phyloP scores from a whole-genome alignment of 2,329 filamentous ascomycete species.

The Nigrospora sphaerica region DNA sequence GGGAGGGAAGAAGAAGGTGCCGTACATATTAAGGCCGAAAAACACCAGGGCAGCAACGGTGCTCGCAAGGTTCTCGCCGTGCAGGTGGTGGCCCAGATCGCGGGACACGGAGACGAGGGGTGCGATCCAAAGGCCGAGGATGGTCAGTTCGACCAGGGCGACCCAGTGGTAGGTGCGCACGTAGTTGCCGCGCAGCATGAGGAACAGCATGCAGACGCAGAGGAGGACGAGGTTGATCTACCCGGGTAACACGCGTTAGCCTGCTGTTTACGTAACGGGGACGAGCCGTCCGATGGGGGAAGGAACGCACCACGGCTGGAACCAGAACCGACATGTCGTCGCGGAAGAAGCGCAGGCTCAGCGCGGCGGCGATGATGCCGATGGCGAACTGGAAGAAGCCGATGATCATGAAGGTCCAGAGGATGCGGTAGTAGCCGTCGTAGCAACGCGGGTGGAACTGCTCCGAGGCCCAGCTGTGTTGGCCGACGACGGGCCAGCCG shows the following conservation, averaged over 20 bases:
- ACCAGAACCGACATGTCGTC: conserved; percentile 14
- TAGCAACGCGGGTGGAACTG: conserved; percentile 35
- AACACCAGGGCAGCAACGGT: conserved; percentile 25
- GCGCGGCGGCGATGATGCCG: conserved; percentile 24
- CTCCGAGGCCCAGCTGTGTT: conserved; percentile 22
- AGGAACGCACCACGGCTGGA: conserved; percentile 25
- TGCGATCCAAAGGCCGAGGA: conserved; percentile 24
- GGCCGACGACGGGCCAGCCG: conserved; percentile 27
- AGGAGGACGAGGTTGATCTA: conserved; percentile 29
- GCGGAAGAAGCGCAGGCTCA: conserved; percentile 31
- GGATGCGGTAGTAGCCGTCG: conserved; percentile 25
- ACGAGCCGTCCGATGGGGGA: no score
- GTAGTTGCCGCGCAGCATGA: conserved; percentile 23
- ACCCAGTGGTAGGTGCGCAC: conserved; percentile 32
- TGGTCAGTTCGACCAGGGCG: conserved; percentile 27
- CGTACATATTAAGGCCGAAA: conserved; percentile 30
- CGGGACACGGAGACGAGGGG: conserved; percentile 17
- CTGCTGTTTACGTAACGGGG: no score
- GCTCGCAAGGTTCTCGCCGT: conserved; percentile 5
- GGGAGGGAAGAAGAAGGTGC: conserved; percentile 3
- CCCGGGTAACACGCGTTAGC: neutral
- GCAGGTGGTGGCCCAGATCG: conserved; percentile 1
- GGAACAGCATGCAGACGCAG: conserved; percentile 25
- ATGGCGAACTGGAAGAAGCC: conserved; percentile 30
- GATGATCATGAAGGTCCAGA: conserved; percentile 29